Evolutionary conservation across 306 rosid species (phyloP), one percentile per base, ranked within the genome.

Genomic region (Citrullus mucosospermus): DNA sequence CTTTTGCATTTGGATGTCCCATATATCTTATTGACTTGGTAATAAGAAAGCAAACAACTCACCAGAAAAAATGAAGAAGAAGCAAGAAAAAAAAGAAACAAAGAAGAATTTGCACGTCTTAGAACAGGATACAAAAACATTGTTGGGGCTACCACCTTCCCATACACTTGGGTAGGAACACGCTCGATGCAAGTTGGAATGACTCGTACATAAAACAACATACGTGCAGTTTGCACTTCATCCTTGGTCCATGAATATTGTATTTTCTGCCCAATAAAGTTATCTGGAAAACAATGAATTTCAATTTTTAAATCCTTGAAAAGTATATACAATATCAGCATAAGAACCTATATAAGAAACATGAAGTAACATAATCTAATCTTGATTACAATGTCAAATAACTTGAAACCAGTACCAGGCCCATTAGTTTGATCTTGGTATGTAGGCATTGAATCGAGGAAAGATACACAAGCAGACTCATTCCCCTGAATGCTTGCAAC

Each of bases 51-150:
- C 32, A 78, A 30, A 15, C 9, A 51, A 46, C 51, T 61, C 77
- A 25, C 39, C 41, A 74, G 72, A 54, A 57, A 66, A 58, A 57
- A 80, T 48, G 5, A 48, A 46, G 53, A 43, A 44, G 50, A 36
- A 36, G 39, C 3, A 36, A n/a, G 70, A 39, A 68, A 56, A 76
- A n/a, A 10, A 46, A 84, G 17, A 17, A 80, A 53, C 36, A 72
- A 48, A 51, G 77, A 4, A 32, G 43, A 28, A 28, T 73, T 58
- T 20, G 20, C 77, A 81, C 79, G 61, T 11, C 70, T 84, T 71
- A 78, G 43, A 46, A 69, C 38, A 89, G 98, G 98, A 94, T 94
- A 94, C 97, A 94, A 84, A 88, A 94, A 94, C 97, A 89, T 88
- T 70, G 89, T 88, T 56, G 98, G 88, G 66, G 88, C 95, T 20